Percentiles rank a stretch among this genome's conserved stretches.
Evolutionary conservation across 2,329 filamentous ascomycete species (phyloP).

Genomic region (Akanthomyces lecanii): DNA sequence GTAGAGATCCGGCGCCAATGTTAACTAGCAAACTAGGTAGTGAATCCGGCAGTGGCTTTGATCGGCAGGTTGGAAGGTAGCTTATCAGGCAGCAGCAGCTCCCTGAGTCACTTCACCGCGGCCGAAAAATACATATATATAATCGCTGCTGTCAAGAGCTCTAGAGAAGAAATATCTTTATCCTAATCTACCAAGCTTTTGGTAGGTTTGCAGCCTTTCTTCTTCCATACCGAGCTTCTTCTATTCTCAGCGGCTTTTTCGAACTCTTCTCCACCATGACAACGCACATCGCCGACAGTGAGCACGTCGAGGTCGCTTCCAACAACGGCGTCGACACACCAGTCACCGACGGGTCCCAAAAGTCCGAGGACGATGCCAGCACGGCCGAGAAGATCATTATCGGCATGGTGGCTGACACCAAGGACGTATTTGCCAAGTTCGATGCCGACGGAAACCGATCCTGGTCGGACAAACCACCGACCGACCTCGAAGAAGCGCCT

Average conservation of each 20-base stretch:
- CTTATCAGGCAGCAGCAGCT: not conserved
- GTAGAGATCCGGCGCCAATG: no score
- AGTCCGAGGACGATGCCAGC: not conserved
- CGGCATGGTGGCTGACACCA: constrained; percentile 36
- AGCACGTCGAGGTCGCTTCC: not conserved
- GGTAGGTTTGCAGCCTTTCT: no score
- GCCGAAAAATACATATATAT: no score
- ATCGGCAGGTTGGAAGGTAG: no score
- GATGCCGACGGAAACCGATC: constrained; percentile 47
- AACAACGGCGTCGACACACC: not conserved
- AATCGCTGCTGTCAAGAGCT: no score
- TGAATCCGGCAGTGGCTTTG: not conserved
- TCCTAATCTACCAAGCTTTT: not conserved
- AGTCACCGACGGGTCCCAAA: not conserved
- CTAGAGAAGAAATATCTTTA: no score
- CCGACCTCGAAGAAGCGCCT: constrained; percentile 50
- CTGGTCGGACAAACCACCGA: constrained; percentile 53
- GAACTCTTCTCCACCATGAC: not conserved
- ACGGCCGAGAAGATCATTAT: constrained; percentile 24
- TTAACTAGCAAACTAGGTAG: no score
- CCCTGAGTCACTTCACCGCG: not conserved
- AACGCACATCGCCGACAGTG: not conserved
- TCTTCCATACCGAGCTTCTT: not conserved
- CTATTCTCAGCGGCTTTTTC: not conserved
- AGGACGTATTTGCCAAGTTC: constrained; percentile 40